These are phyloP conservation scores for Boletus eberwhitei DNA, from an alignment of 768 basidiomycete genomes.

Conservation along the genomic window DNA sequence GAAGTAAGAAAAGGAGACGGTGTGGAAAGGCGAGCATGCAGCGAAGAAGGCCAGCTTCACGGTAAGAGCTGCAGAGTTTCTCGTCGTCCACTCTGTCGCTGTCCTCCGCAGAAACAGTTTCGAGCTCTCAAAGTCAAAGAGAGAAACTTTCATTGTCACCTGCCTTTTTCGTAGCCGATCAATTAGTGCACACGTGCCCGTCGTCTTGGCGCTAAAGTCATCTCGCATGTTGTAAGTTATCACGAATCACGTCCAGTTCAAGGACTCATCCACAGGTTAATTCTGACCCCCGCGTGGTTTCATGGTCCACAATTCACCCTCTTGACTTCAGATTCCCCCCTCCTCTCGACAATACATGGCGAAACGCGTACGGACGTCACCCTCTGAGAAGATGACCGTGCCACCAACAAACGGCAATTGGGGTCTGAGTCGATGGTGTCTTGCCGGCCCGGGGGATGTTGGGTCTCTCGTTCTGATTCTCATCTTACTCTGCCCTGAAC, in stretches of 20 bases:
- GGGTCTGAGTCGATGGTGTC: background rate
- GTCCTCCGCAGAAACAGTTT: constrained; percentile 7
- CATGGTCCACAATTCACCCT: background rate
- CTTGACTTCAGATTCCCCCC: too few relatives aligned
- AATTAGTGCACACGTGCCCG: constrained; percentile 20
- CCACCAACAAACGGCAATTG: background rate
- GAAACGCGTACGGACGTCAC: background rate
- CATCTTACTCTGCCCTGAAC: background rate
- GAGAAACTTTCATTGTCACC: constrained; percentile 25
- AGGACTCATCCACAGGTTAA: background rate
- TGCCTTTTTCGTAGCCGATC: constrained; percentile 33
- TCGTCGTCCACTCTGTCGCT: constrained; percentile 1
- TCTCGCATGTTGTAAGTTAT: too few relatives aligned
- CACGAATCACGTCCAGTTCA: too few relatives aligned
- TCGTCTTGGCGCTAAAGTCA: background rate
- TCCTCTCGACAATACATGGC: background rate
- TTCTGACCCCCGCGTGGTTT: background rate
- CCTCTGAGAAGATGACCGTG: background rate
- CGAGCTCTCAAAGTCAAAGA: too few relatives aligned
- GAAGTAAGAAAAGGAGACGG: background rate
- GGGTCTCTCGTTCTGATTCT: background rate
- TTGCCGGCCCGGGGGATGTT: background rate
- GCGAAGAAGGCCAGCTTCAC: constrained; percentile 32
- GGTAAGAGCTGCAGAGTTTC: background rate
- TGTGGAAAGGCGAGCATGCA: constrained; percentile 19